Evolutionary conservation across 192 early-diverging fungal genomes (phyloP).

Genomic region (Kickxella alabastrina): DNA sequence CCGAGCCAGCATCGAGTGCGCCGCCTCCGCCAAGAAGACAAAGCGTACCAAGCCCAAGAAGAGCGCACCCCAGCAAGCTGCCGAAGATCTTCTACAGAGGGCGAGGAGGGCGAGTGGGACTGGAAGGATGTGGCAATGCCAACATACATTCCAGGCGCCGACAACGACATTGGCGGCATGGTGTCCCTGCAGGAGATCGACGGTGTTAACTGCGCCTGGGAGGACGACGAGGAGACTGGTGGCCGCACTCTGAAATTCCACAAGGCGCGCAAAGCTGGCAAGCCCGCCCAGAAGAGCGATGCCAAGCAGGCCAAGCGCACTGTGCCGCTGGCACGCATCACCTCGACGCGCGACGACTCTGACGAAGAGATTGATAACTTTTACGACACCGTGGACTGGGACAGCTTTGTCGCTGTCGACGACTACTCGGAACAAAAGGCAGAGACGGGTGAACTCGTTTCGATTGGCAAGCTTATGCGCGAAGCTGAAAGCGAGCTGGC

Average conservation of each 20-base stretch:
- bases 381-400: constrained; percentile 26
- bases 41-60: constrained; percentile 6
- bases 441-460: constrained; percentile 29
- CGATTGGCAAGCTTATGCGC: constrained; percentile 31
- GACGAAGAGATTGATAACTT: constrained; percentile 12
- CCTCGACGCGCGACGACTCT: background rate
- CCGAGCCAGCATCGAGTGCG: background rate
- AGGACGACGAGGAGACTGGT: constrained; percentile 54
- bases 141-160: constrained; percentile 49
- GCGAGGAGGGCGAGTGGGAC: constrained; percentile 48
- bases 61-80: background rate
- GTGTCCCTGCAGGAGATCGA: constrained; percentile 84
- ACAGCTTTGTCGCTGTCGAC: constrained; percentile 69
- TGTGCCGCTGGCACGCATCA: background rate
- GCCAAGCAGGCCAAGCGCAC: background rate
- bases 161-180: constrained; percentile 76
- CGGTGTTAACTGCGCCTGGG: constrained; percentile 74
- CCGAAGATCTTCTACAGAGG: background rate
- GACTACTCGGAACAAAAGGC: constrained; percentile 71
- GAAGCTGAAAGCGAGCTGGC: too few species aligned
- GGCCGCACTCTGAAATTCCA: constrained; percentile 68
- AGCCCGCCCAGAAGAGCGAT: constrained; percentile 8
- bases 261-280: background rate
- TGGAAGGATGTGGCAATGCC: constrained; percentile 58
- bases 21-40: constrained; percentile 3